Conservation (phyloP, 345 rosid genomes). For the Hypericum androsaemum region DNA sequence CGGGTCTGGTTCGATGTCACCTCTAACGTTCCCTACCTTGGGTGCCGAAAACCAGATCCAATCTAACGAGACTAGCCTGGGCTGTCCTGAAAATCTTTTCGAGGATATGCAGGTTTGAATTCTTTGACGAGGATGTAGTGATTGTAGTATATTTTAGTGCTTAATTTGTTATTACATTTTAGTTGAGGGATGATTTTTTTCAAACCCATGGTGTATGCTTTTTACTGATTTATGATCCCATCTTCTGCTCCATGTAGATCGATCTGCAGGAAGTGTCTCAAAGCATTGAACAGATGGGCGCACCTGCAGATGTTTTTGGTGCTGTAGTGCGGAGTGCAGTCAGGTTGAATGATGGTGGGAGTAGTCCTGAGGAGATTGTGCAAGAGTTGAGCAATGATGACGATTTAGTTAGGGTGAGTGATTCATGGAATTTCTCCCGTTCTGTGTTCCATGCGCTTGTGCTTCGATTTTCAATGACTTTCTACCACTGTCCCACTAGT, state of each 20-base stretch:
- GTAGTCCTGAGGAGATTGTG: slow-evolving; percentile 33
- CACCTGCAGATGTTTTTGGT: slow-evolving; percentile 51
- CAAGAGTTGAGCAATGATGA: slow-evolving; percentile 46
- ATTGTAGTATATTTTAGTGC: not conserved
- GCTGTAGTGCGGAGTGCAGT: slow-evolving; percentile 51
- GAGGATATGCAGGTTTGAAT: slow-evolving; percentile 38
- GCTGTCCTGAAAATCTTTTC: slow-evolving; percentile 15
- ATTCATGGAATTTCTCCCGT: not conserved
- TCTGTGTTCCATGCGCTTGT: not conserved
- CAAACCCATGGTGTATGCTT: not conserved
- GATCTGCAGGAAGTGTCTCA: slow-evolving; percentile 37
- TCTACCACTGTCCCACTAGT: not conserved
- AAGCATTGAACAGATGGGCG: slow-evolving; percentile 41
- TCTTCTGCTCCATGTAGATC: slow-evolving; percentile 23
- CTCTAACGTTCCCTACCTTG: not conserved
- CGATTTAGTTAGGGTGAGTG: slow-evolving; percentile 49
- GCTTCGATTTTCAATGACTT: not conserved
- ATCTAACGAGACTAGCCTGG: slow-evolving; percentile 14
- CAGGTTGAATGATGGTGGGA: slow-evolving; percentile 18
- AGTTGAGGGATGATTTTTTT: not conserved
- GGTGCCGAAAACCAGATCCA: not conserved
- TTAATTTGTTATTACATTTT: not conserved
- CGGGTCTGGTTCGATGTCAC: slow-evolving; percentile 17
- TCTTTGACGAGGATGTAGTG: not conserved
- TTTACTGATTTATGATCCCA: not conserved